A percentile compares a stretch with the other conserved stretches of the same genome.
Conservation (phyloP, 1,284 basidiomycete genomes). For the Leccinum olivaceoglutinosum region DNA sequence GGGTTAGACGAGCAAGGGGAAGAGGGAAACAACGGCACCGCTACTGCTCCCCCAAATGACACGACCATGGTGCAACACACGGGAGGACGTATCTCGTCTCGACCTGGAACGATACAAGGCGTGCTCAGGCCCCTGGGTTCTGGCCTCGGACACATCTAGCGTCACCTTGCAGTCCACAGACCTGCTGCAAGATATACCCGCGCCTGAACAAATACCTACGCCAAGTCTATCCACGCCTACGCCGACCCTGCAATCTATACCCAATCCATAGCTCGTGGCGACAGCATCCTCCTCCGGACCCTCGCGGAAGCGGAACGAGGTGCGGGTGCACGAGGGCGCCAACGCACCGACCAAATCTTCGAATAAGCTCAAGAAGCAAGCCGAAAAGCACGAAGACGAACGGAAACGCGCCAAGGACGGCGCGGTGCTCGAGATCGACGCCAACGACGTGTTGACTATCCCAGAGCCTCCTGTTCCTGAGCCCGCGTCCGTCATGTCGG, state of each 20-base stretch:
- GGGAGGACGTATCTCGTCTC: conserved; percentile 56
- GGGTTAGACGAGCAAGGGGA: conserved; percentile 33
- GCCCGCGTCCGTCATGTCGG: no score
- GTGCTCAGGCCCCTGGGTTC: conserved; percentile 33
- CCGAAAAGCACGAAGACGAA: no score
- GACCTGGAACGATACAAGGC: conserved; percentile 36
- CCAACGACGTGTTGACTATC: no score
- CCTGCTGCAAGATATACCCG: conserved; percentile 32
- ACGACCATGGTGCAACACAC: conserved; percentile 42
- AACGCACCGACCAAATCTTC: no score
- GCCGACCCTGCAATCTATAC: not conserved
- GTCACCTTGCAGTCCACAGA: conserved; percentile 63
- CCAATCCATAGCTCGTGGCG: conserved; percentile 25
- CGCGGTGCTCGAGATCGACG: no score
- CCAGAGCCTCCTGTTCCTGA: no score
- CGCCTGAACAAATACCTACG: conserved; percentile 14
- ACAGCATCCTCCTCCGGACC: conserved; percentile 16
- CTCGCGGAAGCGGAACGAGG: conserved; percentile 53
- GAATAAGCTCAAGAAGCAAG: no score
- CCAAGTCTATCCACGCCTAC: conserved; percentile 22
- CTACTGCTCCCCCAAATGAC: conserved; percentile 22
- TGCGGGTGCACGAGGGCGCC: no score
- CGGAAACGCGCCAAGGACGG: no score
- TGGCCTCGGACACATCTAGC: conserved; percentile 62
- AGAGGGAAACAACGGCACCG: conserved; percentile 31